Conservation (phyloP, 2,329 filamentous ascomycete genomes). For the Fusarium sulawesiense region DNA sequence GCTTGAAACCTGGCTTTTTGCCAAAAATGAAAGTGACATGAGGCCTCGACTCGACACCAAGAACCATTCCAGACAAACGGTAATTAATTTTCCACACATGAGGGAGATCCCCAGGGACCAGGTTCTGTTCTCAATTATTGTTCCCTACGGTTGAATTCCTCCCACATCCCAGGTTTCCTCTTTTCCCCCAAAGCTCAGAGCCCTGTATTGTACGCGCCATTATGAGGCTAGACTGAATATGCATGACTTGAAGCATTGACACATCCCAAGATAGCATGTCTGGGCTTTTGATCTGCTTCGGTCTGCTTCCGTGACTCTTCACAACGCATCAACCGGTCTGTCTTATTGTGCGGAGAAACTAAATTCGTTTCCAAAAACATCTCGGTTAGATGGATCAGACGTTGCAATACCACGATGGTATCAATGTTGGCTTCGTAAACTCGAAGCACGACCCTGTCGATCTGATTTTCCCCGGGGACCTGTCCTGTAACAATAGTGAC, state of each 20-base stretch:
- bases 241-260: slow-evolving; percentile 31
- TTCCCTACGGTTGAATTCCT: neutral
- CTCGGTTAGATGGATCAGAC: neutral
- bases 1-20: neutral
- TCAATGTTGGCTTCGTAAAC: slow-evolving; percentile 3
- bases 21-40: neutral
- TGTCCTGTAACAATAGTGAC: neutral
- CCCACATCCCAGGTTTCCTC: neutral
- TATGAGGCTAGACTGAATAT: neutral
- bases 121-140: neutral
- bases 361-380: neutral
- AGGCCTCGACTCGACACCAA: neutral
- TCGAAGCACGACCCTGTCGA: slow-evolving; percentile 23
- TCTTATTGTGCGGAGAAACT: neutral
- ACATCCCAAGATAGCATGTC: slow-evolving; percentile 26
- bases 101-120: neutral
- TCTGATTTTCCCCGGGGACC: slow-evolving; percentile 15
- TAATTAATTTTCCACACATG: neutral
- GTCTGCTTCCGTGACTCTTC: slow-evolving; percentile 8
- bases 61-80: neutral
- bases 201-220: neutral
- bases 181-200: neutral
- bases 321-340: neutral
- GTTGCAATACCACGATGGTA: slow-evolving; percentile 8
- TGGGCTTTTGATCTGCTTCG: slow-evolving; percentile 8